Evolutionary conservation across 306 rosid species (phyloP).

Genomic region (Quillaja saponaria): DNA sequence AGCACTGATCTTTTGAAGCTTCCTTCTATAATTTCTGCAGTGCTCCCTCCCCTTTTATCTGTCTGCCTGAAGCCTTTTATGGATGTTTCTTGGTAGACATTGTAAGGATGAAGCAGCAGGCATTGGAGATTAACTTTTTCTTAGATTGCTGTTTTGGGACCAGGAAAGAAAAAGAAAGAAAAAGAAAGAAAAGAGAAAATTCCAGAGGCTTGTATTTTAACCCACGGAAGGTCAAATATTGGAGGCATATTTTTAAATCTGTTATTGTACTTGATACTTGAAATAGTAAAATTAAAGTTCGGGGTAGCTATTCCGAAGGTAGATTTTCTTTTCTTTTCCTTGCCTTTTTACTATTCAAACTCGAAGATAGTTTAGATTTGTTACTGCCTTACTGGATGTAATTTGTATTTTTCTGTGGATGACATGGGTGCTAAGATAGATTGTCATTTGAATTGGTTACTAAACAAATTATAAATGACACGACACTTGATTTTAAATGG

Average conservation of each 20-base stretch:
- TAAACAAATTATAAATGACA: conserved; percentile 12
- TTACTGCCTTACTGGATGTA: conserved; percentile 26
- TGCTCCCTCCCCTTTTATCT: conserved; percentile 11
- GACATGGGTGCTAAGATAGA: background rate
- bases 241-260: conserved; percentile 36
- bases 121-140: conserved; percentile 29
- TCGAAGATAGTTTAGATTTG: background rate
- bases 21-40: background rate
- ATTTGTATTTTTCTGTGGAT: conserved; percentile 15
- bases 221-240: conserved; percentile 33
- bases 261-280: conserved; percentile 28
- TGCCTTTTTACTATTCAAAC: no score
- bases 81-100: conserved; percentile 21
- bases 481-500: conserved; percentile 14
- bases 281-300: conserved; percentile 16
- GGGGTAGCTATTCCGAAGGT: conserved; percentile 20
- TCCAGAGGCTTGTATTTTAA: conserved; percentile 34
- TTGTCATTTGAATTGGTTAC: conserved; percentile 4
- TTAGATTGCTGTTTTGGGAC: conserved; percentile 29
- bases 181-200: background rate
- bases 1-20: conserved; percentile 20
- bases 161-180: background rate
- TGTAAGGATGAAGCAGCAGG: conserved; percentile 33
- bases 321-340: conserved; percentile 22
- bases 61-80: conserved; percentile 35